Evolutionary conservation across 495 filamentous ascomycete genomes (phyloP).

Genomic region (Ramalina intermedia): DNA sequence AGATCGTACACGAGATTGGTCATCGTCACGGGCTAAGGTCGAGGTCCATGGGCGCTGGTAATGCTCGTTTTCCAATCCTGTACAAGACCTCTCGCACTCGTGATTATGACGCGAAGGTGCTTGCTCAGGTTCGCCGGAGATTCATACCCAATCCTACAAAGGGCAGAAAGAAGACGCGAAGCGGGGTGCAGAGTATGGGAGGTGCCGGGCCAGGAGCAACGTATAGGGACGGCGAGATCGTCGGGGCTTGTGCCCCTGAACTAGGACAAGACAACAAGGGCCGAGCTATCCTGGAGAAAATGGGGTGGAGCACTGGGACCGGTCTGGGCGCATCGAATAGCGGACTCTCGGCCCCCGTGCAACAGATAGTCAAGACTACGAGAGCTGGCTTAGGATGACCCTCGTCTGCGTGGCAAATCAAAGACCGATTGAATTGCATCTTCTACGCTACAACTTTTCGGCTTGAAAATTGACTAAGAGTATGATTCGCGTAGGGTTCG

Average conservation of each 20-base stretch:
- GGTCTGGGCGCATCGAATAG: constrained; percentile 71
- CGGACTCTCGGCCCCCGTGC: constrained; percentile 73
- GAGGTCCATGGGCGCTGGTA: constrained; percentile 62
- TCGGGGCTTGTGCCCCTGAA: constrained; percentile 72
- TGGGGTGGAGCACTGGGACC: constrained; percentile 89
- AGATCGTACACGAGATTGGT: constrained; percentile 61
- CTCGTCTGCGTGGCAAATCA: too few species aligned
- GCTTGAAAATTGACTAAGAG: too few species aligned
- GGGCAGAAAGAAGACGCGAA: constrained; percentile 12
- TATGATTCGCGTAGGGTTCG: too few species aligned
- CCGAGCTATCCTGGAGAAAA: constrained; percentile 83
- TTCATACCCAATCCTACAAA: constrained; percentile 27
- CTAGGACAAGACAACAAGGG: constrained; percentile 74
- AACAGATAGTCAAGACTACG: constrained; percentile 73
- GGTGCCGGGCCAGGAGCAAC: constrained; percentile 31
- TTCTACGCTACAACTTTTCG: too few species aligned
- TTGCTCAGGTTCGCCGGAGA: constrained; percentile 22
- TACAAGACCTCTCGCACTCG: constrained; percentile 54
- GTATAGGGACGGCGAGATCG: constrained; percentile 77
- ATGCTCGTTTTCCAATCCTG: constrained; percentile 60
- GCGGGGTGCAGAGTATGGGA: constrained; percentile 19
- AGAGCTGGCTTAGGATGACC: constrained; percentile 70
- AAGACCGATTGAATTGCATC: too few species aligned
- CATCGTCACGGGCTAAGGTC: constrained; percentile 61
- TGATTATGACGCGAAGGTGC: constrained; percentile 30